Conservation (phyloP, 352 stramenopile genomes). For the Globisporangium nagaii region DNA sequence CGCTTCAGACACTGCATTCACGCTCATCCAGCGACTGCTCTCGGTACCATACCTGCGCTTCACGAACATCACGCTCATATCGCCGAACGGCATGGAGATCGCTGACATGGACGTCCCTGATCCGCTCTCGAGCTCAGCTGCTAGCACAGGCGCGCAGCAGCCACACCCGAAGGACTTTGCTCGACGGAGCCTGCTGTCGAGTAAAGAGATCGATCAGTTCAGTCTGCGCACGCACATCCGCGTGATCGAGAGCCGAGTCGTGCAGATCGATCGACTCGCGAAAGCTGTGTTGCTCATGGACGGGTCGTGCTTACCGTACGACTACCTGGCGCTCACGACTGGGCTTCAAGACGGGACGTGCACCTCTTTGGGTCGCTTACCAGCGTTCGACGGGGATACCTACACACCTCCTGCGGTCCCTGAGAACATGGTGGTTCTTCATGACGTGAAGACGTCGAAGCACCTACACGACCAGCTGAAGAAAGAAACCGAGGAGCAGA, state of each 20-base stretch:
- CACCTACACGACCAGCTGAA: constrained; percentile 14
- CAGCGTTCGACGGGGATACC: constrained; percentile 35
- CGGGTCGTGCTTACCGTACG: constrained; percentile 78
- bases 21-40: constrained; percentile 73
- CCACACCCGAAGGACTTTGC: constrained; percentile 36
- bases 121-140: background rate
- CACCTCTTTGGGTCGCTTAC: constrained; percentile 31
- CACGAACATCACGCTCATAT: constrained; percentile 82
- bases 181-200: constrained; percentile 35
- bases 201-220: constrained; percentile 45
- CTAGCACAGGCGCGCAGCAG: constrained; percentile 2
- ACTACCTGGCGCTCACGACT: constrained; percentile 73
- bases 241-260: constrained; percentile 52
- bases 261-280: constrained; percentile 63
- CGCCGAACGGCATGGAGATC: constrained; percentile 55
- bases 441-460: constrained; percentile 13
- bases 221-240: constrained; percentile 57
- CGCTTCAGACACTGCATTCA: constrained; percentile 70
- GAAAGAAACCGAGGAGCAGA: constrained; percentile 1
- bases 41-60: constrained; percentile 82
- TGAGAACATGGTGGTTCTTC: constrained; percentile 11
- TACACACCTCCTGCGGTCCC: constrained; percentile 18
- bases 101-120: constrained; percentile 18
- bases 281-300: constrained; percentile 76
- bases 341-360: constrained; percentile 61